Base-by-base conservation (phyloP, 495 filamentous ascomycete species). In the Paragyromitra xinjiangensis region DNA sequence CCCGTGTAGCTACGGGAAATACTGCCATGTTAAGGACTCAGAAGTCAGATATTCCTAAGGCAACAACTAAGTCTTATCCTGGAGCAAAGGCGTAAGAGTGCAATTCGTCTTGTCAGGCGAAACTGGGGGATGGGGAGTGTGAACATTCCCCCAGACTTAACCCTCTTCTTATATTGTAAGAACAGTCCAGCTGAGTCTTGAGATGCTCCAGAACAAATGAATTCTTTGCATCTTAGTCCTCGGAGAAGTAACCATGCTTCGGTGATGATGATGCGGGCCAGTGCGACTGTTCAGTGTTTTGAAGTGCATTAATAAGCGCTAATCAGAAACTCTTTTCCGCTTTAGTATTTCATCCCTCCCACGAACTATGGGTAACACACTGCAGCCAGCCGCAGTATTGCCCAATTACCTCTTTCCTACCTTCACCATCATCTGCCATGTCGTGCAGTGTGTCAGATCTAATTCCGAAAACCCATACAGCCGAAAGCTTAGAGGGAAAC, bases 91-190 rank as follows among this genome's bases (percentile, higher is more conserved):
- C 12, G 26, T 7, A 45, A 45, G n/a, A 26, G 26, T 39, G 34
- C 29, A 42, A 22, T 42, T 40, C 19, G 53, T 26, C 9, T 24
- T 51, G 48, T 19, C 48, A 3, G 42, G 48, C 16, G 16, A 51
- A 51, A 51, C 24, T 11, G 42, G 64, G 9, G 29, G 8, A 4
- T 70, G 24, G 34, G 40, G n/a, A 40, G 53, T 14, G 61, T 24
- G 14, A 16, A 61, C 61, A 34, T 37, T 34, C n/a, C 14, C 14
- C 19, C 16, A 7, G 64, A 50, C 34, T 44, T 37, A 66, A 12
- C 44, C 45, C 29, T 24, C 45, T 50, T 48, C 42, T 68, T 55
- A 68, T 68, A 68, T 68, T 34, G 26, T 55, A 55, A 39, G 22
- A 12, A 53, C 3, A 14, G 2, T 45, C 39, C 11, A 64, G 39